A percentile compares a stretch with the other conserved stretches of the same genome.
phyloP scores from a whole-genome alignment of 805 yeast genomes.

The Candida corydali region DNA sequence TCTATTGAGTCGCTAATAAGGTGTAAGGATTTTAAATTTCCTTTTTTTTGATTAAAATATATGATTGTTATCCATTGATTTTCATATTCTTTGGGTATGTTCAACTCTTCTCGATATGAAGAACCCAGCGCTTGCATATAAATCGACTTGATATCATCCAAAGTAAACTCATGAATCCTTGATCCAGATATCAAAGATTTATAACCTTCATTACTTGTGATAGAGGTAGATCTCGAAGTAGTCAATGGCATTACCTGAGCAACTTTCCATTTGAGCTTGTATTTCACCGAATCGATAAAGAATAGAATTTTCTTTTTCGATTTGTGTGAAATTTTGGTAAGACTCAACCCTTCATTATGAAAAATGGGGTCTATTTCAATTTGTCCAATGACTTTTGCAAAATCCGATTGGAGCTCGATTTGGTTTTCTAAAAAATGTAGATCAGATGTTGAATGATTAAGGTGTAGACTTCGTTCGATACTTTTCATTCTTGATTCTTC shows the following conservation, averaged over 20 bases:
- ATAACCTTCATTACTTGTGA: slow-evolving; percentile 23
- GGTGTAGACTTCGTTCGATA: slow-evolving; percentile 3
- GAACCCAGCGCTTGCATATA: slow-evolving; percentile 67
- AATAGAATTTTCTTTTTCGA: slow-evolving; percentile 60
- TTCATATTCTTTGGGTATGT: slow-evolving; percentile 61
- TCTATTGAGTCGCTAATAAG: slow-evolving; percentile 64
- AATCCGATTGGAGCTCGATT: slow-evolving; percentile 11
- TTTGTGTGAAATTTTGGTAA: slow-evolving; percentile 66
- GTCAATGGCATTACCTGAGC: slow-evolving; percentile 17
- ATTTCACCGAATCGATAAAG: slow-evolving; percentile 50
- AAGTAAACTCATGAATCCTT: slow-evolving; percentile 30
- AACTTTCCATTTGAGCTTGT: slow-evolving; percentile 49
- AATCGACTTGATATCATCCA: slow-evolving; percentile 64
- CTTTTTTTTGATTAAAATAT: slow-evolving; percentile 54
- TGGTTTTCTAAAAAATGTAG: slow-evolving; percentile 5
- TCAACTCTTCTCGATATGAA: slow-evolving; percentile 82
- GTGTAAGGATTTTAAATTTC: slow-evolving; percentile 75
- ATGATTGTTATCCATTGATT: slow-evolving; percentile 78
- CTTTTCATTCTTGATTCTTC: slow-evolving; percentile 9
- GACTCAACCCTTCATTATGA: slow-evolving; percentile 54
- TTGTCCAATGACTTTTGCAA: slow-evolving; percentile 13
- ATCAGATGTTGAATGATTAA: background rate
- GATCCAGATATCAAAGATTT: slow-evolving; percentile 7
- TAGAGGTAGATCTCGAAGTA: slow-evolving; percentile 5
- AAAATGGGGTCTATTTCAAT: slow-evolving; percentile 41